Percentiles rank a stretch among this genome's conserved stretches.
Conservation (phyloP, 192 early-diverging fungal genomes). For the Lobosporangium transversale region DNA sequence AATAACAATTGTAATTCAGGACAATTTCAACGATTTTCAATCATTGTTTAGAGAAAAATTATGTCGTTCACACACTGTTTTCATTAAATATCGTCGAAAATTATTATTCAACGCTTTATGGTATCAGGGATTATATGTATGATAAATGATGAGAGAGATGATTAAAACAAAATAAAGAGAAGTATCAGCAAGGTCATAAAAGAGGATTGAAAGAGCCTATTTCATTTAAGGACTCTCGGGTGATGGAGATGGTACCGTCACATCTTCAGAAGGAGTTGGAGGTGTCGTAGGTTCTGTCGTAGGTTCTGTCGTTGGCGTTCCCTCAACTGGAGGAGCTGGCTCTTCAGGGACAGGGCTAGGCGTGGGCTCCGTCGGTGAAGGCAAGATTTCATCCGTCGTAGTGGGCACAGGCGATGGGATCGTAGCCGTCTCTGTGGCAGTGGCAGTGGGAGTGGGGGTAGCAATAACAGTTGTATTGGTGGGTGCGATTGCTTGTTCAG, state of each 20-base stretch:
- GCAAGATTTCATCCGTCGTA: no score
- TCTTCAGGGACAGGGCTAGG: background rate
- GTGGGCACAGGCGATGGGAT: background rate
- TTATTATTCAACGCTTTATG: background rate
- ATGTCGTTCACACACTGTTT: no score
- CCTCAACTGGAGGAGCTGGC: background rate
- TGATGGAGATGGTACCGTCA: background rate
- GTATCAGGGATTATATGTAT: background rate
- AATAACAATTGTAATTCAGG: no score
- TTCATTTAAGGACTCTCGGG: background rate
- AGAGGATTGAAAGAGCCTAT: no score
- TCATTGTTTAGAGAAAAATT: no score
- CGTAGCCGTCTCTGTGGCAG: background rate
- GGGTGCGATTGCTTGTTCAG: background rate
- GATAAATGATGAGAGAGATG: no score
- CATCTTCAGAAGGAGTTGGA: background rate
- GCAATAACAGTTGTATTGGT: background rate
- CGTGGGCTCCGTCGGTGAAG: background rate
- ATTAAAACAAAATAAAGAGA: background rate
- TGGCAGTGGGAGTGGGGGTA: background rate
- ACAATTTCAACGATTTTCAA: no score
- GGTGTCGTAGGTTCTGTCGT: background rate
- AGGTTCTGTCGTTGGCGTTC: background rate
- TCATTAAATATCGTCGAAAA: background rate
- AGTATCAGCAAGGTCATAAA: background rate